Evolutionary conservation across 2,329 filamentous ascomycete genomes (phyloP), one percentile per base, ranked within the genome.

Genomic region (Xylariaceae sp.): DNA sequence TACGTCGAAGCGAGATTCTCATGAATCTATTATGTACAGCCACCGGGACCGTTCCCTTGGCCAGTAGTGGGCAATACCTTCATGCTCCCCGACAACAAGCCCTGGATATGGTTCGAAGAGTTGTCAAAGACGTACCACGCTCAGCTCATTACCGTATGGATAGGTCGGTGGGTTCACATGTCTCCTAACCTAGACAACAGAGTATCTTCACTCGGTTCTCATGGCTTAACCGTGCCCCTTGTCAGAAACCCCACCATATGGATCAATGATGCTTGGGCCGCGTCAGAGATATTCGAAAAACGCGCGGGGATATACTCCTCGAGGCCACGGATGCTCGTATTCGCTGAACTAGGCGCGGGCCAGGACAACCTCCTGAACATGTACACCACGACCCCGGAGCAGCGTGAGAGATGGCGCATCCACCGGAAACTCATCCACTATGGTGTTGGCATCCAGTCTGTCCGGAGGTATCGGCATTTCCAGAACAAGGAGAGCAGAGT

Each of bases 401-500:
- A 68, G 48, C 64, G 66, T 26, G 65, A 67, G 11, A 57, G 63
- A 30, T 69, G 66, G 66, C 64, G 66, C 14, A 54, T 59, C 24
- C 67, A 64, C 52, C 67, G 71, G 31, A 74, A 71, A 51, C 55
- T 74, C 37, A 74, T 73, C 38, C 71, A 75, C 46, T 58, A 68
- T 18, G 70, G 67, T 17, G 70, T 75, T 12, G 70, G 71, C 31
- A 47, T 75, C 38, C 75, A 79, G 61, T 68, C 74, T 12, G 73
- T 78, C 6, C 64, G 70, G 2, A 67, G 66, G 37, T 74, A 74
- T 47, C 66, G 70, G 1, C 52, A 58, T 3, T 70, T 78, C 42
- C 75, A 80, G 51, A 74, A 78, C 50, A 68, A 75, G 46, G 75
- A 79, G 59, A 76, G 72, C 53, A 68, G 67, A 30, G 56, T 74